Base-by-base conservation (phyloP, 2,329 filamentous ascomycete species). In the Reticulascus tulasneorum region DNA sequence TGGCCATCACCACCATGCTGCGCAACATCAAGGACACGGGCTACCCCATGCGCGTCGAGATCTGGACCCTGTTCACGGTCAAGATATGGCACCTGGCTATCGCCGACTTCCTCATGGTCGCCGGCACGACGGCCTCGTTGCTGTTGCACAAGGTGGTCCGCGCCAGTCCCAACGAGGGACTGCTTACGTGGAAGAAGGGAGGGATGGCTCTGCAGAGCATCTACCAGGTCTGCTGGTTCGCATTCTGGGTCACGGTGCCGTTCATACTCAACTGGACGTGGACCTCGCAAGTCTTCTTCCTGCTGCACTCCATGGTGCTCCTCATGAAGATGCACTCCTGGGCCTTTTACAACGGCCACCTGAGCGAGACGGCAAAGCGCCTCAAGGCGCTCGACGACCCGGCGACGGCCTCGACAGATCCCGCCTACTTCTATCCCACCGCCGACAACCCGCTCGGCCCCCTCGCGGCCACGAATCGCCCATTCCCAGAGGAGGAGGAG, bases 281-380 rank as follows among this genome's bases (percentile, higher is more conserved):
- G 93, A 98, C 93, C 1, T 83, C 91, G 4, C 93, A 97, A 56
- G 93, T 98, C 24, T 98, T 94, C 60, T 77, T 98, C 50, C 84
- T 90, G 9, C 71, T 98, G 22, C 93, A 98, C 62, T 84, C 89
- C 27, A 79, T 98, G 63, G 84, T 87, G 7, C 73, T 98, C 15
- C 79, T 96, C 33, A 98, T 98, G 93, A 98, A 98, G 71, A 93
- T 97, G 80, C 93, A 98, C 60, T 96, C 90, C 6, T 98, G 95
- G 55, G 86, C 88, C 17, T 98, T 97, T 61, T 98, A 98, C 68
- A 97, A 96, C 52, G 93, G 93, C 9, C 93, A 98, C 60, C 71
- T 98, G 12, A 86, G 84, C 48, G 87, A 93, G 59, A 94, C 88
- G 0, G 79, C 94, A 59, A 82, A 84, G 55, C 82, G 88, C 9